These are phyloP conservation scores for Penicillium macrosclerotiorum DNA, from an alignment of 495 filamentous ascomycete species.

Conservation along the genomic window DNA sequence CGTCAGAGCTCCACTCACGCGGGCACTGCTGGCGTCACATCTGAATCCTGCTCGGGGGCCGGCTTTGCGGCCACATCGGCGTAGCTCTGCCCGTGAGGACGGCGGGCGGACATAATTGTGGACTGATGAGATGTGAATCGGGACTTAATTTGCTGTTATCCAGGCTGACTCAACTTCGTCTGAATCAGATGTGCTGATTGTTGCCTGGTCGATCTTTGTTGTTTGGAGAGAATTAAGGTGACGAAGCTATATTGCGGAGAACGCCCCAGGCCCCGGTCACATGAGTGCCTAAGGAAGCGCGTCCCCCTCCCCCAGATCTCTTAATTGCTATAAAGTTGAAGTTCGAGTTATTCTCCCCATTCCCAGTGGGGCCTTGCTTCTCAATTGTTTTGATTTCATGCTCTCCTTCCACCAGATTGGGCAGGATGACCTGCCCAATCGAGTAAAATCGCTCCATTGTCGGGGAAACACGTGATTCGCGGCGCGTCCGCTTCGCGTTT, in stretches of 20 bases:
- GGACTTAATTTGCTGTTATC: too few species aligned
- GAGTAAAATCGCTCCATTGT: too few species aligned
- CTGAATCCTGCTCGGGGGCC: constrained; percentile 29
- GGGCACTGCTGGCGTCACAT: constrained; percentile 67
- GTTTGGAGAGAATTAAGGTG: neutral
- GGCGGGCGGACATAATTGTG: constrained; percentile 39
- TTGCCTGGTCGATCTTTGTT: neutral
- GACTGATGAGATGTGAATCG: too few species aligned
- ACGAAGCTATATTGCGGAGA: constrained; percentile 23
- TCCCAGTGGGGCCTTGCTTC: too few species aligned
- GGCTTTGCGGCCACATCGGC: constrained; percentile 32
- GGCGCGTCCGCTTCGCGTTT: constrained; percentile 23
- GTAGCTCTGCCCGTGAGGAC: constrained; percentile 32
- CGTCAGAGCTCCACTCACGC: constrained; percentile 57
- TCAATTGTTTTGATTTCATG: neutral
- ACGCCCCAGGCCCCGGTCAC: constrained; percentile 8
- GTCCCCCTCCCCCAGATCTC: neutral
- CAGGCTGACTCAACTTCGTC: too few species aligned
- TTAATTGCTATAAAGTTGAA: neutral
- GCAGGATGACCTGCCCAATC: too few species aligned
- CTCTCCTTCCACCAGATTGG: neutral
- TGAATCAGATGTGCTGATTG: neutral
- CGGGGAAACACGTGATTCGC: constrained; percentile 26
- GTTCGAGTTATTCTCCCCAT: too few species aligned
- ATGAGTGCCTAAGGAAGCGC: constrained; percentile 1